Percentiles rank a stretch among this genome's conserved stretches.
These are phyloP conservation scores for Cyberlindnera euphorbiiphila DNA, from an alignment of 805 yeast genomes.

Conservation along the genomic window DNA sequence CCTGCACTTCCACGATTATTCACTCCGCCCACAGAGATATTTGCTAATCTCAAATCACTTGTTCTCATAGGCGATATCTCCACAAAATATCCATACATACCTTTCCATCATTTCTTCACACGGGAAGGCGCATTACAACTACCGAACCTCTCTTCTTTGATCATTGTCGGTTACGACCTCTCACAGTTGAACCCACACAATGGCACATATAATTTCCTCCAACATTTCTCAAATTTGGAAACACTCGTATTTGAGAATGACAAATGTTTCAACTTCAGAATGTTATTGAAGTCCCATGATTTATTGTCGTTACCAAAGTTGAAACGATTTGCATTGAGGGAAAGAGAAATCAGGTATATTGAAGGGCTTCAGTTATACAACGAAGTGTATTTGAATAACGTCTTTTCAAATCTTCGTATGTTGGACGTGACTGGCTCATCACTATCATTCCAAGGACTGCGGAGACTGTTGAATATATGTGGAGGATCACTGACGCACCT, in stretches of 20 bases:
- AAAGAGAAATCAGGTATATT: conserved; percentile 16
- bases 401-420: conserved; percentile 14
- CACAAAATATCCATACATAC: conserved; percentile 17
- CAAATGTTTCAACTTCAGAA: conserved; percentile 17
- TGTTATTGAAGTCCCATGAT: conserved; percentile 19
- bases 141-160: conserved; percentile 18
- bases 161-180: conserved; percentile 25
- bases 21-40: conserved; percentile 2
- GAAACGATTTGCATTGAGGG: conserved; percentile 20
- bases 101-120: conserved; percentile 22
- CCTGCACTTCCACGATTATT: conserved; percentile 9
- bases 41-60: conserved; percentile 13
- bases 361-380: conserved; percentile 18
- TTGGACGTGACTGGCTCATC: conserved; percentile 26
- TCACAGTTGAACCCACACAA: conserved; percentile 12
- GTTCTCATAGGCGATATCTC: conserved; percentile 20
- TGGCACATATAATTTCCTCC: conserved; percentile 24
- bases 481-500: conserved; percentile 14
- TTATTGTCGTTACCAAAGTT: conserved; percentile 12
- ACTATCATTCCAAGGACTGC: conserved; percentile 23
- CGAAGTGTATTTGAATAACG: conserved; percentile 10
- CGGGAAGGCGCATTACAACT: conserved; percentile 3
- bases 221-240: conserved; percentile 18
- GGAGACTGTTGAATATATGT: conserved; percentile 15
- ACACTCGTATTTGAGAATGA: conserved; percentile 24